Evolutionary conservation across 495 filamentous ascomycete species (phyloP).

Genomic region (Penicillium paxilli): DNA sequence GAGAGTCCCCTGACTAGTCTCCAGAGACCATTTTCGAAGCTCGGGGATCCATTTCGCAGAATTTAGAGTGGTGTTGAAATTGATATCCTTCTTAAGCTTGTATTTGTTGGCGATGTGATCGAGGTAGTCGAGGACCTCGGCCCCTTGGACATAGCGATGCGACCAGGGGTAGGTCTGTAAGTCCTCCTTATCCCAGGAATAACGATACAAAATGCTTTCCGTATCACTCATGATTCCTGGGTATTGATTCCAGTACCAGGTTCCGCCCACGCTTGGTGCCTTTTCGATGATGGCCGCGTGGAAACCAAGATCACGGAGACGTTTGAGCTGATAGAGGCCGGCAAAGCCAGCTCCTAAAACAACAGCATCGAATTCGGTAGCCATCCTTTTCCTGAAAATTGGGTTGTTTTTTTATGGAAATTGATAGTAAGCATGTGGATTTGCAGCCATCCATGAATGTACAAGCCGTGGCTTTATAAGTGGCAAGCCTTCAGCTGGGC

Average conservation of each 20-base stretch:
- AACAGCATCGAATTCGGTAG: conserved; percentile 19
- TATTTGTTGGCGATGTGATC: neutral
- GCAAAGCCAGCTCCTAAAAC: conserved; percentile 36
- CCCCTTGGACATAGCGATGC: conserved; percentile 13
- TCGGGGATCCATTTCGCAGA: neutral
- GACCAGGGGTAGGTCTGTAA: conserved; percentile 20
- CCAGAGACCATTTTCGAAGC: neutral
- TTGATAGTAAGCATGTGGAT: no score
- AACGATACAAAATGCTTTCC: conserved; percentile 22
- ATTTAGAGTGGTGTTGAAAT: neutral
- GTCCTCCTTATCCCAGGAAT: conserved; percentile 23
- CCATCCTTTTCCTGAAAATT: no score
- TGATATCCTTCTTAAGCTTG: neutral
- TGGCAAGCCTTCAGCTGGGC: no score
- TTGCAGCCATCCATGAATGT: no score
- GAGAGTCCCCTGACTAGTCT: neutral
- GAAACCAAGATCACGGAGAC: conserved; percentile 33
- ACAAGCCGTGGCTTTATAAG: no score
- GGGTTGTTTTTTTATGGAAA: no score
- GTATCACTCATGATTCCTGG: conserved; percentile 36
- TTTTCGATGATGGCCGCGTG: conserved; percentile 41
- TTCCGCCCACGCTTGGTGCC: conserved; percentile 45
- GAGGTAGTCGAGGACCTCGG: conserved; percentile 18
- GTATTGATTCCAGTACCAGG: conserved; percentile 55
- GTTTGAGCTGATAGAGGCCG: conserved; percentile 35